Conservation (phyloP, 1,139 yeast species). For the Sugiyamaella pinicola region DNA sequence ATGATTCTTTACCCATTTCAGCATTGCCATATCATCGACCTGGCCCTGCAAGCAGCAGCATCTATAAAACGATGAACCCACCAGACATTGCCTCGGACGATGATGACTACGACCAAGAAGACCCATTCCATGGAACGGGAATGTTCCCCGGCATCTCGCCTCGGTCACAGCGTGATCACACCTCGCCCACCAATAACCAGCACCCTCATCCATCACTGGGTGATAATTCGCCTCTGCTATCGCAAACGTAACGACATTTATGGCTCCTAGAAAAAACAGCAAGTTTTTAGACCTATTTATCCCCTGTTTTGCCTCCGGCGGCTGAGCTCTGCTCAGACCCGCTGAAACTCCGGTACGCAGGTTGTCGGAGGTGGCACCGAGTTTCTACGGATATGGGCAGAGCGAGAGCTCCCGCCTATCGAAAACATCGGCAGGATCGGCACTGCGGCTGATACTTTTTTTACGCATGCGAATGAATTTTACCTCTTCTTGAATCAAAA, state of each 20-base stretch:
- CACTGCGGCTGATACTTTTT: background rate
- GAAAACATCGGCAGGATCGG: background rate
- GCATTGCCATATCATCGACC: slow-evolving; percentile 7
- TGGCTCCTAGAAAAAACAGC: background rate
- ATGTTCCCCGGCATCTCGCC: slow-evolving; percentile 21
- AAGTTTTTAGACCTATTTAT: too few species aligned
- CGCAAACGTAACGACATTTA: slow-evolving; percentile 8
- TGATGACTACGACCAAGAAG: slow-evolving; percentile 14
- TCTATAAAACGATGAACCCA: background rate
- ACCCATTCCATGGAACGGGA: slow-evolving; percentile 17
- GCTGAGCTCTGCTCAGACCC: background rate
- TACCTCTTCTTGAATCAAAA: too few species aligned
- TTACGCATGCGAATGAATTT: background rate
- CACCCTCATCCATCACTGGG: background rate
- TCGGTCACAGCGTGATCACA: slow-evolving; percentile 7
- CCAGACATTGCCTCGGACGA: slow-evolving; percentile 6
- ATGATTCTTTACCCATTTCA: background rate
- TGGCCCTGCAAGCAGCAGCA: background rate
- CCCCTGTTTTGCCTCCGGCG: too few species aligned
- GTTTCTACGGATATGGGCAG: too few species aligned
- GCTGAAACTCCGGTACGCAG: too few species aligned
- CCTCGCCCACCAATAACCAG: background rate
- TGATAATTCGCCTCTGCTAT: slow-evolving; percentile 14
- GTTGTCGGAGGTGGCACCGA: too few species aligned
- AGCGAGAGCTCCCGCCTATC: background rate